phyloP scores from a whole-genome alignment of 352 stramenopile genomes.

The Phytophthora cryptogea region DNA sequence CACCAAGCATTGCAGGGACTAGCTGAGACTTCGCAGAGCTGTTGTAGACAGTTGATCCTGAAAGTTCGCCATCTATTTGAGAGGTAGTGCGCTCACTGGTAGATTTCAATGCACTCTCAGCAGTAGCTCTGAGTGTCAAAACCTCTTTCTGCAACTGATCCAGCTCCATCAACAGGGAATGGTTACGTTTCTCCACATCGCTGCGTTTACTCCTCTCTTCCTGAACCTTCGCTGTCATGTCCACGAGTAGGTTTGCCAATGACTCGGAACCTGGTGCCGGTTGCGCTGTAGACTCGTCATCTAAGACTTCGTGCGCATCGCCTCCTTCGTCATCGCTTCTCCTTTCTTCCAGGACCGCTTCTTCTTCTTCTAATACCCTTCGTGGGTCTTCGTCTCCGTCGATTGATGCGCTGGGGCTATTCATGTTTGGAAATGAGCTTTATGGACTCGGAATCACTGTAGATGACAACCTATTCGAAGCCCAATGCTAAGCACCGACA shows the following conservation, averaged over 20 bases:
- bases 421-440: constrained; percentile 10
- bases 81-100: not conserved
- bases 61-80: constrained; percentile 1
- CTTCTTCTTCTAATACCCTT: constrained; percentile 7
- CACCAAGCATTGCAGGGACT: constrained; percentile 11
- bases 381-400: constrained; percentile 13
- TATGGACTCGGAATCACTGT: constrained; percentile 1
- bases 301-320: constrained; percentile 8
- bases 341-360: constrained; percentile 13
- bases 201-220: constrained; percentile 52
- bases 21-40: constrained; percentile 20
- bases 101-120: constrained; percentile 2
- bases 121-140: constrained; percentile 54
- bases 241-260: constrained; percentile 55
- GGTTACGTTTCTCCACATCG: constrained; percentile 68
- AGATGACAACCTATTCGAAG: not conserved
- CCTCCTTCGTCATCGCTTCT: constrained; percentile 15
- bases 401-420: constrained; percentile 1
- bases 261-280: constrained; percentile 31
- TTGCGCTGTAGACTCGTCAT: constrained; percentile 4
- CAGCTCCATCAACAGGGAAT: constrained; percentile 66
- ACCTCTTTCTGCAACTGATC: constrained; percentile 71
- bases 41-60: not conserved
- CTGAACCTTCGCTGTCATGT: constrained; percentile 69
- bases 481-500: not conserved